A percentile compares a stretch with the other conserved stretches of the same genome.
Evolutionary conservation across 495 filamentous ascomycete species (phyloP).

Genomic region (Usnea hakonensis): DNA sequence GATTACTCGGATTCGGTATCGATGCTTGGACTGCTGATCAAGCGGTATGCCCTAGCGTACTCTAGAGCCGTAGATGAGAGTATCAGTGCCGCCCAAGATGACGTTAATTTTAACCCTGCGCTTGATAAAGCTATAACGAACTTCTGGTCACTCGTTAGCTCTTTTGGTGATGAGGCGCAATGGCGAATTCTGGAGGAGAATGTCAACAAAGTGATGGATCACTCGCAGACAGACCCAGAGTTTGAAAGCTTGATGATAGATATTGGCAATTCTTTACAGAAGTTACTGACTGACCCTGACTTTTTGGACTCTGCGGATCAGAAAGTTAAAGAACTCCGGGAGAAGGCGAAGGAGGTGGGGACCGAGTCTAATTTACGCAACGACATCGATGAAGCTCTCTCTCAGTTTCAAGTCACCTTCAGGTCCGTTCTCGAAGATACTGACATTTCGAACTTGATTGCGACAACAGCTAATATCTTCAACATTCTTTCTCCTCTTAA

Average conservation of each 20-base stretch:
- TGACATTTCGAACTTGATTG: slow-evolving; percentile 58
- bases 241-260: slow-evolving; percentile 73
- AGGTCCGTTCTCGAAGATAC: slow-evolving; percentile 59
- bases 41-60: slow-evolving; percentile 71
- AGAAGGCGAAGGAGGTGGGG: slow-evolving; percentile 56
- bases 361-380: slow-evolving; percentile 57
- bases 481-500: slow-evolving; percentile 55
- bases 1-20: slow-evolving; percentile 84
- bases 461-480: slow-evolving; percentile 55
- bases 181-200: slow-evolving; percentile 67
- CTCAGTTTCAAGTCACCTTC: slow-evolving; percentile 60
- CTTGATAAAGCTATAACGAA: slow-evolving; percentile 67
- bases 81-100: slow-evolving; percentile 53
- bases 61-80: slow-evolving; percentile 60
- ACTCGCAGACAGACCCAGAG: slow-evolving; percentile 68
- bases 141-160: slow-evolving; percentile 68
- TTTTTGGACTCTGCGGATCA: slow-evolving; percentile 68
- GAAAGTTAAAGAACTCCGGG: slow-evolving; percentile 63
- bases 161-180: slow-evolving; percentile 64
- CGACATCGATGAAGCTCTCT: slow-evolving; percentile 66
- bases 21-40: slow-evolving; percentile 64
- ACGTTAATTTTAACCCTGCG: slow-evolving; percentile 63
- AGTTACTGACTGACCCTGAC: slow-evolving; percentile 76
- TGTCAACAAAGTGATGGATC: slow-evolving; percentile 61
- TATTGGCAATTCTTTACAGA: slow-evolving; percentile 62